phyloP scores from a whole-genome alignment of 2,329 filamentous ascomycete genomes.

The Bipolaris zeicola region DNA sequence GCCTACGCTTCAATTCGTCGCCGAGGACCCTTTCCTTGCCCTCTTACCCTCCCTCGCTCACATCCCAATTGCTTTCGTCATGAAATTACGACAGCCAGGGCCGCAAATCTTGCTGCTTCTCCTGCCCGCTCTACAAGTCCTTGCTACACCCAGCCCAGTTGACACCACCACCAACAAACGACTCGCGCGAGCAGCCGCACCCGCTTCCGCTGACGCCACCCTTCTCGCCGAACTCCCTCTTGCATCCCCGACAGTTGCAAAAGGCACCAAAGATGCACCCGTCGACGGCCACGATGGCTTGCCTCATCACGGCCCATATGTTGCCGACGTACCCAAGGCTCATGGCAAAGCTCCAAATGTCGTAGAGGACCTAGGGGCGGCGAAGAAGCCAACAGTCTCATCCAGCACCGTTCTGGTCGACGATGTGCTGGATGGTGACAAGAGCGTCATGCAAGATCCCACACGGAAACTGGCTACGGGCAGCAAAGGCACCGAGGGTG shows the following conservation, averaged over 20 bases:
- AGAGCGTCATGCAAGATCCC: conserved; percentile 94
- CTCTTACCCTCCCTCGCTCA: conserved; percentile 11
- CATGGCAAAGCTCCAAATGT: conserved; percentile 41
- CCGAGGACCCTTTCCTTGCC: conserved; percentile 2
- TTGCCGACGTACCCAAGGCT: conserved; percentile 57
- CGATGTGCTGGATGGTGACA: conserved; percentile 57
- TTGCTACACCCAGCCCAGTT: conserved; percentile 56
- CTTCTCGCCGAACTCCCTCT: conserved; percentile 29
- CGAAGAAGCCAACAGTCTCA: conserved; percentile 35
- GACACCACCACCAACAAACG: conserved; percentile 31
- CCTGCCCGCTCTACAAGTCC: conserved; percentile 64
- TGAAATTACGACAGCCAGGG: conserved; percentile 64
- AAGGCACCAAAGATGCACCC: conserved; percentile 78
- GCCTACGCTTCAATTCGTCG: conserved; percentile 4
- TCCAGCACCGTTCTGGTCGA: conserved; percentile 37
- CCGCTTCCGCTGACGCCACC: conserved; percentile 29
- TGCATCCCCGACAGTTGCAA: conserved; percentile 30
- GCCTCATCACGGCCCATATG: conserved; percentile 84
- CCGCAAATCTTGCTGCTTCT: conserved; percentile 58
- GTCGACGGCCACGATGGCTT: conserved; percentile 93
- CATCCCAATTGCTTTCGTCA: conserved; percentile 44
- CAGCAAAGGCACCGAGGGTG: conserved; percentile 87
- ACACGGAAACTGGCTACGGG: conserved; percentile 75
- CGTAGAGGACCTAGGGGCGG: conserved; percentile 47
- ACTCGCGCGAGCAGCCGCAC: conserved; percentile 39